Percentiles rank a stretch among this genome's conserved stretches.
Evolutionary conservation across 257 asterid genomes (phyloP).

Genomic region (Rubia yunnanensis): DNA sequence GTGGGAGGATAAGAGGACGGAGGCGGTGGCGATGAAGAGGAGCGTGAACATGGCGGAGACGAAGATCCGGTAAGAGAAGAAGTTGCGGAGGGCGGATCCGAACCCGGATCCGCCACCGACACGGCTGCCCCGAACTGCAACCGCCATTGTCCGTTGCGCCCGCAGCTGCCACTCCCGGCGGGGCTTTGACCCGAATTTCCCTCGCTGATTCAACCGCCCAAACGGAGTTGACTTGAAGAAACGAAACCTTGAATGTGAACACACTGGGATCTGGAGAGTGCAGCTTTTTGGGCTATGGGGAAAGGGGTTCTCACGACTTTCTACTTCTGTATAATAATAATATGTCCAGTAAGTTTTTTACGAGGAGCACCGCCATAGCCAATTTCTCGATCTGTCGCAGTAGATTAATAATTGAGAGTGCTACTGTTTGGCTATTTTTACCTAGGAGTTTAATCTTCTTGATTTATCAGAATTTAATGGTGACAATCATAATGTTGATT

Average conservation of each 20-base stretch:
- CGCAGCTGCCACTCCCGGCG: background rate
- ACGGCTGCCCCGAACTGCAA: conserved; percentile 79
- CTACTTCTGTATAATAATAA: background rate
- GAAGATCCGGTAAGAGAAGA: conserved; percentile 89
- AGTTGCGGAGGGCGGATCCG: conserved; percentile 70
- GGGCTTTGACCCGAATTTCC: too few species aligned
- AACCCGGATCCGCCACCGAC: conserved; percentile 49
- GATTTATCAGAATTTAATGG: background rate
- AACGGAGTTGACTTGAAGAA: conserved; percentile 1
- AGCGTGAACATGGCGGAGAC: conserved; percentile 82
- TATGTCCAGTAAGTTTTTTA: background rate
- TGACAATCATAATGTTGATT: too few species aligned
- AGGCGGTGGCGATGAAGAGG: conserved; percentile 77
- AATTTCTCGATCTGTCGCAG: background rate
- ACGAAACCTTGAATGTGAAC: background rate
- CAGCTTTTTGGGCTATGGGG: conserved; percentile 8
- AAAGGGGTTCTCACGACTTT: background rate
- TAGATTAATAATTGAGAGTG: background rate
- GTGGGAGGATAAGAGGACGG: conserved; percentile 75
- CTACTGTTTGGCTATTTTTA: too few species aligned
- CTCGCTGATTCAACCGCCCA: background rate
- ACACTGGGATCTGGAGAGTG: conserved; percentile 4
- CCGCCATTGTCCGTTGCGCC: conserved; percentile 45
- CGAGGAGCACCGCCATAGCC: background rate
- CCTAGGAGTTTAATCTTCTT: too few species aligned